Base-by-base conservation (phyloP, 352 stramenopile genomes). In the Pilasporangium apinafurcum region DNA sequence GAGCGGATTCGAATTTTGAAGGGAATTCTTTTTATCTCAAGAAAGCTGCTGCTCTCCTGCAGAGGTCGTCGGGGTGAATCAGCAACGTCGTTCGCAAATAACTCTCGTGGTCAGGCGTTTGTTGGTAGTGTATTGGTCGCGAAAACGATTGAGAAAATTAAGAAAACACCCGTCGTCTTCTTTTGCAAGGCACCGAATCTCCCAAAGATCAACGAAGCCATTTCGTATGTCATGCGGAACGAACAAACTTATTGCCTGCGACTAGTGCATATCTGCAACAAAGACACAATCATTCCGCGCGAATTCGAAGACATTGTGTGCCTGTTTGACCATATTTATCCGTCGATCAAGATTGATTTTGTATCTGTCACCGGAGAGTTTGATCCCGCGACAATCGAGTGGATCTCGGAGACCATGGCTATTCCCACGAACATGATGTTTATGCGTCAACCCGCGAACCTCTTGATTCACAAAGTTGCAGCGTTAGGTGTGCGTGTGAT, bases 371-470 rank as follows among this genome's bases (percentile, higher is more conserved):
- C 60, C 5, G 73, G 70, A 21, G 56, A 85, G 16, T 83, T 83
- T 56, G 62, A 65, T 18, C 70, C 82, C 1, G 60, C 63, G 10
- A 63, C 81, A 28, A 76, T 96, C 33, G 69, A 92, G 49, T 95
- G 80, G 73, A 47, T 94, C 36, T 68, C 52, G 2, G 46, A 67
- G 30, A 64, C 73, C 31, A 64, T 95, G 36, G 60, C 64, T 4
- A 69, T 95, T 8, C 68, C 68, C 1, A 78, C 70, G 46, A 93
- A 92, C 53, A 83, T 88, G 62, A 94, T 96, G 77, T 95, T 95
- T 59, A 94, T 95, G 52, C 77, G 63, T 16, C 86, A 87, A 48
- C 81, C 83, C 2, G 76, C 89, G 47, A 65, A 79, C 27, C 29
- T 50, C 8, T 69, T 48, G 18, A 59, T 53, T 2, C 78, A 94